Evolutionary conservation across 2,329 filamentous ascomycete genomes (phyloP).

Genomic region (Botryotinia calthae): DNA sequence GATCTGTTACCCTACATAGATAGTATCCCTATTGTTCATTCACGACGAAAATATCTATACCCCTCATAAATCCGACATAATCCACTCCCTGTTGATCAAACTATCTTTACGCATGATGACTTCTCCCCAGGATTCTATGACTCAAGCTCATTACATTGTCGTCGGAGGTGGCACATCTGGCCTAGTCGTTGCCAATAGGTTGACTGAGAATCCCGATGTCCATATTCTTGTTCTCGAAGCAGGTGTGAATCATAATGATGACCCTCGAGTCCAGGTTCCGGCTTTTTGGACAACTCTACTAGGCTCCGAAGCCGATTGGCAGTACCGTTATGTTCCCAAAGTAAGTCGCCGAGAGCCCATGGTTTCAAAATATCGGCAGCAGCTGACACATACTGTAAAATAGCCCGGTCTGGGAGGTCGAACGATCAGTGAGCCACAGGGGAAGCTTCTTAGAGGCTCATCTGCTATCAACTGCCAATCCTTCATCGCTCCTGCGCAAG

Average conservation of each 20-base stretch:
- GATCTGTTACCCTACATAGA: background rate
- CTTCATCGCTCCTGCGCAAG: constrained; percentile 26
- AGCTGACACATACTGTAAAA: constrained; percentile 24
- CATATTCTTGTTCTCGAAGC: constrained; percentile 44
- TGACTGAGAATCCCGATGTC: constrained; percentile 39
- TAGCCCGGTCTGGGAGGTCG: constrained; percentile 14
- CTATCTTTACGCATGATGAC: background rate
- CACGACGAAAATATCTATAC: background rate
- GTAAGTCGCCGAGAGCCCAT: constrained; percentile 22
- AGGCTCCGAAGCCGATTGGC: constrained; percentile 44
- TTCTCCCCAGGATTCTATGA: background rate
- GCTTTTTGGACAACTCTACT: background rate
- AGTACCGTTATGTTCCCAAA: constrained; percentile 42
- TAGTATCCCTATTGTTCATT: background rate
- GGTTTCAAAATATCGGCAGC: background rate
- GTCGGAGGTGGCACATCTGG: constrained; percentile 2
- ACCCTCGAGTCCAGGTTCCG: constrained; percentile 41
- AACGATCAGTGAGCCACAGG: constrained; percentile 31
- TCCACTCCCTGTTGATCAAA: background rate
- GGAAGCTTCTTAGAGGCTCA: constrained; percentile 41
- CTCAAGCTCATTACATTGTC: background rate
- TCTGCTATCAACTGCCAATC: constrained; percentile 38
- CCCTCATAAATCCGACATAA: background rate
- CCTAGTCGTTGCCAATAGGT: constrained; percentile 37
- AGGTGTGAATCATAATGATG: constrained; percentile 38